Conservation (phyloP, 352 stramenopile genomes). For the Phytophthora chlamydospora region DNA sequence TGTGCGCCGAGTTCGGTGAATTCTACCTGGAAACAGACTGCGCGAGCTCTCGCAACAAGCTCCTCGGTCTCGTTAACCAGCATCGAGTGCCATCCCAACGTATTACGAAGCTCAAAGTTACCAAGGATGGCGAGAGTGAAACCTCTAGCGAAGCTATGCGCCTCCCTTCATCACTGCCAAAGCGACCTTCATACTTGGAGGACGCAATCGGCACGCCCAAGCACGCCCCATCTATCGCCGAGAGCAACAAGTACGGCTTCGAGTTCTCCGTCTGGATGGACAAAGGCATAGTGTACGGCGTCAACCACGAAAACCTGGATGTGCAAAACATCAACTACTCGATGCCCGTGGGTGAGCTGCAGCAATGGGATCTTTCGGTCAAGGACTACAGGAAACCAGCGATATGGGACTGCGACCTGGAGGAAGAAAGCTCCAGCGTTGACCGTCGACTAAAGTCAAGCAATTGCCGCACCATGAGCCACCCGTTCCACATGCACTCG, state of each 20-base stretch:
- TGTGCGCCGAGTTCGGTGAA: slow-evolving; percentile 48
- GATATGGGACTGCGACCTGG: slow-evolving; percentile 45
- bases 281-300: slow-evolving; percentile 53
- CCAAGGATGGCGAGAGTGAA: slow-evolving; percentile 18
- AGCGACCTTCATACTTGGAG: slow-evolving; percentile 68
- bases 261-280: slow-evolving; percentile 83
- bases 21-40: slow-evolving; percentile 76
- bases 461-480: slow-evolving; percentile 74
- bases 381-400: slow-evolving; percentile 52
- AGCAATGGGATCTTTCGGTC: slow-evolving; percentile 73
- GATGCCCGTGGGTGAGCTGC: slow-evolving; percentile 69
- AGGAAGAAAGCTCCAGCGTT: slow-evolving; percentile 19
- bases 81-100: slow-evolving; percentile 74
- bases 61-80: slow-evolving; percentile 67
- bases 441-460: slow-evolving; percentile 24
- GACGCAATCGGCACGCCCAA: slow-evolving; percentile 29
- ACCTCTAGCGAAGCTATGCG: slow-evolving; percentile 28
- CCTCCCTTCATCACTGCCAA: slow-evolving; percentile 46
- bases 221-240: slow-evolving; percentile 25
- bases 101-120: slow-evolving; percentile 61
- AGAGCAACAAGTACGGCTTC: slow-evolving; percentile 64
- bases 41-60: slow-evolving; percentile 56
- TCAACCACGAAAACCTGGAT: slow-evolving; percentile 64
- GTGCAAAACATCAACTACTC: slow-evolving; percentile 61
- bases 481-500: slow-evolving; percentile 83